Conservation (phyloP, 2,329 filamentous ascomycete species). For the Shiraia sp. region DNA sequence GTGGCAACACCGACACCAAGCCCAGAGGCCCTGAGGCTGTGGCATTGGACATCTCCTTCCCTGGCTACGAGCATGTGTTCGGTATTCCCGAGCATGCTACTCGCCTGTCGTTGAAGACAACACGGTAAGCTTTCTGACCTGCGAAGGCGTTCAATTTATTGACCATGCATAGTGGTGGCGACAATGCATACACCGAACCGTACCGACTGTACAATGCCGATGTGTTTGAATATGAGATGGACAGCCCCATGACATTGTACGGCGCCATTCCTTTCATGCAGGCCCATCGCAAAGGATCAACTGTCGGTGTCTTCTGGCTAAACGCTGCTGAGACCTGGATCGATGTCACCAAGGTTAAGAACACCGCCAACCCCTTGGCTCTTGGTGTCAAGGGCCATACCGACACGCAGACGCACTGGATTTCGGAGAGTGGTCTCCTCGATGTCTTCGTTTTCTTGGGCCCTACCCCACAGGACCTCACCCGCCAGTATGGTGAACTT, state of each 20-base stretch:
- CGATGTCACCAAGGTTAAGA: conserved; percentile 83
- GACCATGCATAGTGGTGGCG: conserved; percentile 63
- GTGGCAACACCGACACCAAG: conserved; percentile 92
- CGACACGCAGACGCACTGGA: conserved; percentile 91
- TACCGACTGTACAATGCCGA: conserved; percentile 96
- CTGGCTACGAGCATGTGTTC: conserved; percentile 88
- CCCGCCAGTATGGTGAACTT: conserved; percentile 81
- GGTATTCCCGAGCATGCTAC: conserved; percentile 94
- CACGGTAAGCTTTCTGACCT: conserved; percentile 57
- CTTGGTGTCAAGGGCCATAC: conserved; percentile 71
- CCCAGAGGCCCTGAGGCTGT: conserved; percentile 94
- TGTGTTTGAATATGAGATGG: conserved; percentile 95
- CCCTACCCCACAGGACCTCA: conserved; percentile 80
- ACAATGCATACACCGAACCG: conserved; percentile 82
- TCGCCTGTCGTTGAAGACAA: conserved; percentile 84
- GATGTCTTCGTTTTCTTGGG: conserved; percentile 96
- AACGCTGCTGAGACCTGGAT: conserved; percentile 98
- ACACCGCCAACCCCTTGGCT: conserved; percentile 73
- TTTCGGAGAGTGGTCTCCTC: conserved; percentile 86
- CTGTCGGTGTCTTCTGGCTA: conserved; percentile 95
- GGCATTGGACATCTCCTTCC: conserved; percentile 87
- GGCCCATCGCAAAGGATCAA: conserved; percentile 89
- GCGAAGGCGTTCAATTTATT: neutral
- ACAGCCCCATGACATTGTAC: conserved; percentile 98
- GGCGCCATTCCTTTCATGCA: conserved; percentile 98